Evolutionary conservation across 805 yeast species (phyloP).

Genomic region (Yarrowia deformans): DNA sequence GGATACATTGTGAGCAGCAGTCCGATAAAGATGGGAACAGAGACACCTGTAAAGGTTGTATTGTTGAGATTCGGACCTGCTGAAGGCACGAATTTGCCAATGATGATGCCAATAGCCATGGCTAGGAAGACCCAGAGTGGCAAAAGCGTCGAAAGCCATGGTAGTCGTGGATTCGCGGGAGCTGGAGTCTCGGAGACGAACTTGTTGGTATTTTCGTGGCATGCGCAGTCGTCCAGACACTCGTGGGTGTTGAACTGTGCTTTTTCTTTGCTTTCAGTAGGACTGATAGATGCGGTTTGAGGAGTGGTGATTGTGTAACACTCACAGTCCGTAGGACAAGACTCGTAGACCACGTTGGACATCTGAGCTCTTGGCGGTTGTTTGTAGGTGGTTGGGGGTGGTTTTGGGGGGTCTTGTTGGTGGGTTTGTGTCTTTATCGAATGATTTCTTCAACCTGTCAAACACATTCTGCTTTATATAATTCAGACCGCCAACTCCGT

Average conservation of each 20-base stretch:
- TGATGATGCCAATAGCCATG: conserved; percentile 47
- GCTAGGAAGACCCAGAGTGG: conserved; percentile 29
- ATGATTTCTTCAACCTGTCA: neutral
- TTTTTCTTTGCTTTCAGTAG: conserved; percentile 1
- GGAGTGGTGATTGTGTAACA: conserved; percentile 22
- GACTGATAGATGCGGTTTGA: neutral
- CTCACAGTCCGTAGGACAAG: conserved; percentile 14
- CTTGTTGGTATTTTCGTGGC: conserved; percentile 8
- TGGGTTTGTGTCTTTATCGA: neutral
- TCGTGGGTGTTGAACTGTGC: neutral
- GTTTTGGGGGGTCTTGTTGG: neutral
- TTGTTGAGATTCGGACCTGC: conserved; percentile 42
- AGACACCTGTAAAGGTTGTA: conserved; percentile 46
- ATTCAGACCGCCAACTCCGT: neutral
- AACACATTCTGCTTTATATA: neutral
- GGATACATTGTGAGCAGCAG: conserved; percentile 65
- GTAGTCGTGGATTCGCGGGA: neutral
- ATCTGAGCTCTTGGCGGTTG: no score
- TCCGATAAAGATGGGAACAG: conserved; percentile 54
- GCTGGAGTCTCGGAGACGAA: conserved; percentile 3
- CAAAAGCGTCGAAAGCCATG: conserved; percentile 10
- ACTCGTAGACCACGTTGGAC: neutral
- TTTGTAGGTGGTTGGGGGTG: neutral
- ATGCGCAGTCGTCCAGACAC: conserved; percentile 14
- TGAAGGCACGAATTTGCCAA: conserved; percentile 46